Base-by-base conservation (phyloP, 306 rosid genomes). In the Aeschynomene evenia region DNA sequence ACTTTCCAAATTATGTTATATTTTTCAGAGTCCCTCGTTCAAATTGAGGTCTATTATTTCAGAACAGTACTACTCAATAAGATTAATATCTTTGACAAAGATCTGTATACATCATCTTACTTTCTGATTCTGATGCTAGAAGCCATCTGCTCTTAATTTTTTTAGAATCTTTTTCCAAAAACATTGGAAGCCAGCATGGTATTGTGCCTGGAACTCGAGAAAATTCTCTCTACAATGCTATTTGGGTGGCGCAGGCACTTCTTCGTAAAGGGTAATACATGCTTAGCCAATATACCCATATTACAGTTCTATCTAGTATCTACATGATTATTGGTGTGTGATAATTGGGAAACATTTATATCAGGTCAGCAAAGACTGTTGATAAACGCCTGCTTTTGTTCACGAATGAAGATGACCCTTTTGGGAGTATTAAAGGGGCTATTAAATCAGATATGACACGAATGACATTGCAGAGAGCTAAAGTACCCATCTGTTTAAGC, bases 401-500 rank as follows among this genome's bases (percentile, higher is more conserved):
- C 70, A 93, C 98, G 70, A 90, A 93, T 70, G 94, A 93, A 74
- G 97, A 93, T 64, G 94, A 93, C 85, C 98, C 98, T 66, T 93
- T 93, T 82, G 89, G 96, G 66, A 73, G 68, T 68, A 66, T 87
- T 39, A 84, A 78, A 72, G 96, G 92, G 71, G 84, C 86, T 51
- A 49, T 78, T 56, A 90, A 88, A 83, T 81, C 82, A 9, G 98
- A 93, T 55, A 84, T 93, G 97, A 85, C 77, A 72, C 86, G 91
- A 83, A 90, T 86, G 61, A 93, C 98, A 39, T 62, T 85, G 81
- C 97, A 93, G 85, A 86, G 98, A 72, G 96, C 92, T 69, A 82
- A 88, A 77, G 97, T 91, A 86, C 43, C 46, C 67, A 76, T 79
- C 75, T 79, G 2, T 51, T 68, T 77, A 19, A 68, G 15, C 39